Evolutionary conservation across 2,329 filamentous ascomycete genomes (phyloP).

Genomic region (Cadophora luteo-olivacea): DNA sequence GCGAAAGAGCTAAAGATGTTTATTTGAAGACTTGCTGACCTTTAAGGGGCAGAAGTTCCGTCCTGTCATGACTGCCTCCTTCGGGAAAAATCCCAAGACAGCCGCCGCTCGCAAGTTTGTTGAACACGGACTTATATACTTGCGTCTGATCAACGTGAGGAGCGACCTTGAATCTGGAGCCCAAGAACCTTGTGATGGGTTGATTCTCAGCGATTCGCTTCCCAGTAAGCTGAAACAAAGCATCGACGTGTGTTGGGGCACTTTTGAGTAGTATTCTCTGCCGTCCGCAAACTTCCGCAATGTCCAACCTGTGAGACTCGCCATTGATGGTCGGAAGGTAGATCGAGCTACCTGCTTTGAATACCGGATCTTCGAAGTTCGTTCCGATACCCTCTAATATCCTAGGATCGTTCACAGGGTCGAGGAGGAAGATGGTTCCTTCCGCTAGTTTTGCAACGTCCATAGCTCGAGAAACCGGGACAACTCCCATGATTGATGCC

Average conservation of each 20-base stretch:
- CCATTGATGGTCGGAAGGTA: slow-evolving; percentile 29
- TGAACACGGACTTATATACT: slow-evolving; percentile 92
- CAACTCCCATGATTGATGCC: slow-evolving; percentile 79
- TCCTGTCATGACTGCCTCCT: slow-evolving; percentile 93
- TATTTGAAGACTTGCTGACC: slow-evolving; percentile 2
- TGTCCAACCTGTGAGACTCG: slow-evolving; percentile 30
- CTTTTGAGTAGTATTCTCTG: slow-evolving; percentile 20
- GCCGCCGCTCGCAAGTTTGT: slow-evolving; percentile 78
- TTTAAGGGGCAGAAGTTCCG: slow-evolving; percentile 90
- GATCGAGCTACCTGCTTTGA: slow-evolving; percentile 28
- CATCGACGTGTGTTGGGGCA: slow-evolving; percentile 16
- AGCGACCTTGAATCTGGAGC: slow-evolving; percentile 76
- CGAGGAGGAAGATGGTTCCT: slow-evolving; percentile 71
- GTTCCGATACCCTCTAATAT: slow-evolving; percentile 25
- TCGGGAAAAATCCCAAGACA: slow-evolving; percentile 97
- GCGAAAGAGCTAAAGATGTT: too few species aligned
- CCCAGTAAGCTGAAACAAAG: slow-evolving; percentile 19
- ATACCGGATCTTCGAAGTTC: slow-evolving; percentile 25
- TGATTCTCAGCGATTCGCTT: not conserved
- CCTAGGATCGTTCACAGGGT: slow-evolving; percentile 4
- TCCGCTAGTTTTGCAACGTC: slow-evolving; percentile 79
- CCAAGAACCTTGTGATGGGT: slow-evolving; percentile 57
- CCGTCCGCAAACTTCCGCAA: slow-evolving; percentile 22
- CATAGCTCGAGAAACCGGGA: slow-evolving; percentile 87
- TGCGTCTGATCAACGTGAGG: slow-evolving; percentile 93